Conservation (phyloP, 2,329 filamentous ascomycete species). For the Ceratocystis huliohia region DNA sequence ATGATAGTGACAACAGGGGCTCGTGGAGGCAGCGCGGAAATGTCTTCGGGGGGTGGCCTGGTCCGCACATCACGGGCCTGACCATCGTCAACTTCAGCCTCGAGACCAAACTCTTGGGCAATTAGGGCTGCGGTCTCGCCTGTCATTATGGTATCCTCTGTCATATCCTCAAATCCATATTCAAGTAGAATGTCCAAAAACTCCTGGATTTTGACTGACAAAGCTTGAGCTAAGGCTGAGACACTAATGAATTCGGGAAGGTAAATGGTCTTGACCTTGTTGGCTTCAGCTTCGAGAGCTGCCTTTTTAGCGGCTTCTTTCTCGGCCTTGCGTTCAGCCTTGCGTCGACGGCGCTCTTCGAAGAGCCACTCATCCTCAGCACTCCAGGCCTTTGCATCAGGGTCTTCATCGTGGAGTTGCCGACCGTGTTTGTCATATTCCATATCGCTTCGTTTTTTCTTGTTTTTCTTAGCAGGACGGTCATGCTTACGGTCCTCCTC, state of each 20-base stretch:
- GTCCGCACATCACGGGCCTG: constrained; percentile 58
- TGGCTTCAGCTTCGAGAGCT: constrained; percentile 28
- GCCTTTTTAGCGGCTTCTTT: constrained; percentile 19
- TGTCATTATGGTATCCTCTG: constrained; percentile 73
- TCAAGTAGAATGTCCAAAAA: constrained; percentile 68
- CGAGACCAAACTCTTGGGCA: constrained; percentile 83
- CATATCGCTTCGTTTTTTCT: constrained; percentile 13
- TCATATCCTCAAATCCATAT: constrained; percentile 79
- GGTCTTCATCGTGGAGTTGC: constrained; percentile 12
- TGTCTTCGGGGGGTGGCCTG: constrained; percentile 55
- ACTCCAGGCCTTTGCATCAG: constrained; percentile 15
- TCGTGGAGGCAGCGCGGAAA: constrained; percentile 53
- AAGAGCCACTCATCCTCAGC: constrained; percentile 17
- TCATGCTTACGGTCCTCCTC: constrained; percentile 2
- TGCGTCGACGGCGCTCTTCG: constrained; percentile 14
- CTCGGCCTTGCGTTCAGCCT: constrained; percentile 18
- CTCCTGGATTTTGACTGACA: constrained; percentile 55
- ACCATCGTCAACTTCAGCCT: constrained; percentile 60
- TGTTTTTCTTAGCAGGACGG: constrained; percentile 6
- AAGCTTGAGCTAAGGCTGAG: constrained; percentile 61
- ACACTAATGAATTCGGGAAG: constrained; percentile 88
- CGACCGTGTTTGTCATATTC: constrained; percentile 7
- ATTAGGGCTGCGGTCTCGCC: constrained; percentile 83
- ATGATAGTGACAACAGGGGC: constrained; percentile 97
- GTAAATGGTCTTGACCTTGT: constrained; percentile 46